phyloP scores from a whole-genome alignment of 371 early-diverging fungal species.

The Actinomucor elegans region DNA sequence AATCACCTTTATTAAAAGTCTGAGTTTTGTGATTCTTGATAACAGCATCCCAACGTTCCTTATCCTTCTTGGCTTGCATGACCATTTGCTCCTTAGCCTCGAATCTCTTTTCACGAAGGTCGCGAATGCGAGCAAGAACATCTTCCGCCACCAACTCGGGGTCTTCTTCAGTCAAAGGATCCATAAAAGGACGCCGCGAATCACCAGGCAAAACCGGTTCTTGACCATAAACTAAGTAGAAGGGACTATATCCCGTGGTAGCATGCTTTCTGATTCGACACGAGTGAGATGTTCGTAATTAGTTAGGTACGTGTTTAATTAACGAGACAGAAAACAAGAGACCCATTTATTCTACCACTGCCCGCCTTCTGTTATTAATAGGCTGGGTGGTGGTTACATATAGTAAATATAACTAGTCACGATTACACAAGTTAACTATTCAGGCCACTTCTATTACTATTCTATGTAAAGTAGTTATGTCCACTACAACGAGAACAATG shows the following conservation, averaged over 20 bases:
- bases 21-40: too few species aligned
- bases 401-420: too few species aligned
- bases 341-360: too few species aligned
- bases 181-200: slow-evolving; percentile 1
- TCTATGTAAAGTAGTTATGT: too few species aligned
- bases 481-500: too few species aligned
- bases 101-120: neutral
- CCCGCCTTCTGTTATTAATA: too few species aligned
- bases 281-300: too few species aligned
- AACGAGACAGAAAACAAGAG: too few species aligned
- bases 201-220: slow-evolving; percentile 18
- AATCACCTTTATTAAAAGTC: slow-evolving; percentile 5
- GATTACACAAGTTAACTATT: too few species aligned
- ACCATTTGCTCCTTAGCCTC: neutral
- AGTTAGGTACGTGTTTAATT: too few species aligned
- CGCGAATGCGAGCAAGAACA: neutral
- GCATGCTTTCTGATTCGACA: slow-evolving; percentile 6
- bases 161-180: neutral
- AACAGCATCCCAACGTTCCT: slow-evolving; percentile 6
- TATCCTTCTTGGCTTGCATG: neutral
- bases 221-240: slow-evolving; percentile 16
- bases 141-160: neutral
- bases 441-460: too few species aligned
- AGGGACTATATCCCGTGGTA: slow-evolving; percentile 9
- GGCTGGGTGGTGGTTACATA: too few species aligned